Conservation (phyloP, 202 grass and related monocot species). For the Carex arenaria region DNA sequence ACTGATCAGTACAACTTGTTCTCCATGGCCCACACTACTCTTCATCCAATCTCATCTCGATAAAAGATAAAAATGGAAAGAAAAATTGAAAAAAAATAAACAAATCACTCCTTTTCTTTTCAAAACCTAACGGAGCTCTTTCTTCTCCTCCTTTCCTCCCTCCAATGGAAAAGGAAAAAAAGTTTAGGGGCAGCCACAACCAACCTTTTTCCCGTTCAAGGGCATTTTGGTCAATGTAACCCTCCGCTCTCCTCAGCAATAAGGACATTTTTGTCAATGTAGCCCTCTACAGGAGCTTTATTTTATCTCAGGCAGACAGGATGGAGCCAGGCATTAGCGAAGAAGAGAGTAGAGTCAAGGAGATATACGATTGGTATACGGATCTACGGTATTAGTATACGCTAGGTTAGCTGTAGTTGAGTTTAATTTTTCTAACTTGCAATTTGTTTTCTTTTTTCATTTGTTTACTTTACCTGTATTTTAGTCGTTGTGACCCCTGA, state of each 20-base stretch:
- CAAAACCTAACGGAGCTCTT: background rate
- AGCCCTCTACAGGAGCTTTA: slow-evolving; percentile 17
- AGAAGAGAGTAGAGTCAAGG: background rate
- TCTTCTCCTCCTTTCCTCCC: background rate
- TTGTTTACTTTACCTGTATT: slow-evolving; percentile 11
- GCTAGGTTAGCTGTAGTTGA: slow-evolving; percentile 4
- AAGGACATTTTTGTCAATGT: slow-evolving; percentile 36
- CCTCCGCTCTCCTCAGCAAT: background rate
- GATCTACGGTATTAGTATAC: slow-evolving; percentile 25
- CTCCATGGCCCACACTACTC: background rate
- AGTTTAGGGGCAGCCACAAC: background rate
- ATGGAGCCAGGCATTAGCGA: slow-evolving; percentile 64
- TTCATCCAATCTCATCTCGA: background rate
- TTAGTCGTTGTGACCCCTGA: slow-evolving; percentile 14
- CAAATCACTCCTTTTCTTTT: background rate
- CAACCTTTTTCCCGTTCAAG: background rate
- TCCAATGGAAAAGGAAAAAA: slow-evolving; percentile 28
- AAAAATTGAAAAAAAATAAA: background rate
- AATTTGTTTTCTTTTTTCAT: slow-evolving; percentile 22
- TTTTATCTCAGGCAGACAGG: slow-evolving; percentile 47
- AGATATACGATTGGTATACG: slow-evolving; percentile 23
- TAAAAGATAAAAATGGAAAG: background rate
- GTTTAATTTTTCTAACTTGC: slow-evolving; percentile 20
- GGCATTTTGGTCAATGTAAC: too few species aligned
- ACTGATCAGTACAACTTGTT: background rate